These are phyloP conservation scores for Cucumis hystrix DNA, from an alignment of 306 rosid genomes.

Conservation along the genomic window DNA sequence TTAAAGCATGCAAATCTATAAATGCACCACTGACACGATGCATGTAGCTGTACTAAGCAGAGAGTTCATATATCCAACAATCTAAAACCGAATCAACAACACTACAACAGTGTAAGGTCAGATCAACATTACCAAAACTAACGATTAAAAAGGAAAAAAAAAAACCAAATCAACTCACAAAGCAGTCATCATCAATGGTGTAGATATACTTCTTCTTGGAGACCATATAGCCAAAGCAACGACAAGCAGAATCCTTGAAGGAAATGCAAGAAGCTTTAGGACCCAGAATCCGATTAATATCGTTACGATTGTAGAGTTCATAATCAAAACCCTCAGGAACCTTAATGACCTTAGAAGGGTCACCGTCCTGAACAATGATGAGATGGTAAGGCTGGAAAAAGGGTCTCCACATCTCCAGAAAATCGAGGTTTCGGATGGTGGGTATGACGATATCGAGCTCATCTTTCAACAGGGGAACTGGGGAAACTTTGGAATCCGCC, in stretches of 20 bases:
- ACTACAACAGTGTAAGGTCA: background rate
- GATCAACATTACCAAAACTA: background rate
- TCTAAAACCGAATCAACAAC: background rate
- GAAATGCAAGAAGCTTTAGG: constrained; percentile 79
- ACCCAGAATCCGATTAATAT: constrained; percentile 65
- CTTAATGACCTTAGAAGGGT: constrained; percentile 44
- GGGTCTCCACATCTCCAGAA: constrained; percentile 87
- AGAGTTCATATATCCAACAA: background rate
- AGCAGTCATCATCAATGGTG: constrained; percentile 86
- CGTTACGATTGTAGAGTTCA: constrained; percentile 63
- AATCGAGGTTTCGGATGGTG: constrained; percentile 77
- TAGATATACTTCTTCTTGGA: constrained; percentile 86
- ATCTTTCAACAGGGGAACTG: constrained; percentile 46
- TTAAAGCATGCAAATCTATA: background rate
- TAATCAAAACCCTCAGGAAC: constrained; percentile 72
- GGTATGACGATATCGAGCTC: constrained; percentile 87
- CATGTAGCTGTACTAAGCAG: background rate
- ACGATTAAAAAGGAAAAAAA: background rate
- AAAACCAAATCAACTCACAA: constrained; percentile 28
- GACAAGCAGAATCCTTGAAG: constrained; percentile 79
- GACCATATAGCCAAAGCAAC: constrained; percentile 74
- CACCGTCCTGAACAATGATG: constrained; percentile 79
- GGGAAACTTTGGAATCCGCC: constrained; percentile 24
- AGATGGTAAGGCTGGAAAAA: constrained; percentile 56
- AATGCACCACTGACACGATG: background rate